Evolutionary conservation across 306 rosid genomes (phyloP), one percentile per base, ranked within the genome.

Genomic region (Citrullus amarus): DNA sequence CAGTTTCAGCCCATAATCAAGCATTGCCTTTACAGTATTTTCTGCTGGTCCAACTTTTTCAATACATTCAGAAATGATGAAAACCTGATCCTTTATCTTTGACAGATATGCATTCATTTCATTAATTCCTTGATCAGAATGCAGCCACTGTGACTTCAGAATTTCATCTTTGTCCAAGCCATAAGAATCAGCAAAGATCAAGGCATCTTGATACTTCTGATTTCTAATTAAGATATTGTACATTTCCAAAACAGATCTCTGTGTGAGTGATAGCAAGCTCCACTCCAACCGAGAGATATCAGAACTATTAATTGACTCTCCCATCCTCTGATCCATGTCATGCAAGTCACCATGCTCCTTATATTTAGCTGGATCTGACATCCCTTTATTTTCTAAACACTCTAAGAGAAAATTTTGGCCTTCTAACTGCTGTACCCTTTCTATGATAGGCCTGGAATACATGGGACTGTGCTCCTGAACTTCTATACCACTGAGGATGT

Each of bases 71-170:
- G 89, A 89, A 82, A 92, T 89, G 51, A 95, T 81, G 67, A 92
- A 95, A 80, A 59, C 81, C 74, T 76, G 83, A 80, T 95, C 99
- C 88, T 86, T 87, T 65, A 95, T 84, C 77, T 88, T 88, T 63
- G 96, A 86, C 73, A 95, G 84, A 81, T 80, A 85, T 22, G 25
- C 79, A 80, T 78, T 85, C 86, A 95, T 84, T 80, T 92, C 99
- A 63, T 86, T 76, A 77, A 83, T 53, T 81, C 99, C 97, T 80
- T 81, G 92, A 80, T 86, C 80, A 61, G 99, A 95, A 76, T 88
- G 85, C 89, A 95, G 84, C 99, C 97, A 95, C 88, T 95, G 97
- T 12, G 99, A 92, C 89, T 92, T 95, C 79, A 91, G 66, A 77
- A 91, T 93, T 77, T 91, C 90, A 85, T 95, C 97, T 79, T 87